These are phyloP conservation scores for Camellia sinensis DNA, from an alignment of 148 eudicot genomes.

Conservation along the genomic window DNA sequence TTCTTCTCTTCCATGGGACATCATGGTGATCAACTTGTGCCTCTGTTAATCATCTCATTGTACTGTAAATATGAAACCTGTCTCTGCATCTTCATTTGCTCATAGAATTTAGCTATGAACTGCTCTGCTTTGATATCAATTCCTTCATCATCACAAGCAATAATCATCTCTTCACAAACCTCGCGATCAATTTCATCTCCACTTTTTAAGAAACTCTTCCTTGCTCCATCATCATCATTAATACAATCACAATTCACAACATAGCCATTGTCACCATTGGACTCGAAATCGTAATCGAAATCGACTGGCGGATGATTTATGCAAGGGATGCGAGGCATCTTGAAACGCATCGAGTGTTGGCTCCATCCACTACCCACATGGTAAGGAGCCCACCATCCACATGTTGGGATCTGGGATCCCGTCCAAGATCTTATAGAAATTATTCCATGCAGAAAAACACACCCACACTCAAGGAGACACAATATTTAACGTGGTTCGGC, in stretches of 20 bases:
- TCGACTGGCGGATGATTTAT: constrained; percentile 50
- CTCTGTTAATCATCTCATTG: constrained; percentile 32
- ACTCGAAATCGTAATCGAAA: constrained; percentile 52
- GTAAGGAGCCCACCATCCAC: no score
- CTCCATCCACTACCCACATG: no score
- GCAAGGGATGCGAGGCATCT: constrained; percentile 65
- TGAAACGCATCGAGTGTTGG: constrained; percentile 50
- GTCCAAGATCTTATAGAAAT: no score
- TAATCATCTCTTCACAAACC: constrained; percentile 7
- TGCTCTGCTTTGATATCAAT: constrained; percentile 81
- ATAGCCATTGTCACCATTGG: constrained; percentile 21
- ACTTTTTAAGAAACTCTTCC: constrained; percentile 33
- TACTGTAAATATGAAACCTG: constrained; percentile 61
- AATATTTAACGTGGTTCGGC: no score
- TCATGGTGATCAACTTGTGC: constrained; percentile 2
- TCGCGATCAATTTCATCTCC: constrained; percentile 17
- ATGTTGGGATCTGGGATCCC: no score
- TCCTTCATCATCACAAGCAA: constrained; percentile 33
- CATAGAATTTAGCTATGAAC: constrained; percentile 69
- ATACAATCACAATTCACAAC: not conserved
- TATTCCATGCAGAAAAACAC: no score
- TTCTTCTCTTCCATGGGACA: not conserved
- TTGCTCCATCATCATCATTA: constrained; percentile 6
- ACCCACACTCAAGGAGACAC: no score
- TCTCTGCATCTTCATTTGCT: constrained; percentile 73